These are phyloP conservation scores for Fusarium duplospermum DNA, from an alignment of 2,329 filamentous ascomycete species.

Conservation along the genomic window DNA sequence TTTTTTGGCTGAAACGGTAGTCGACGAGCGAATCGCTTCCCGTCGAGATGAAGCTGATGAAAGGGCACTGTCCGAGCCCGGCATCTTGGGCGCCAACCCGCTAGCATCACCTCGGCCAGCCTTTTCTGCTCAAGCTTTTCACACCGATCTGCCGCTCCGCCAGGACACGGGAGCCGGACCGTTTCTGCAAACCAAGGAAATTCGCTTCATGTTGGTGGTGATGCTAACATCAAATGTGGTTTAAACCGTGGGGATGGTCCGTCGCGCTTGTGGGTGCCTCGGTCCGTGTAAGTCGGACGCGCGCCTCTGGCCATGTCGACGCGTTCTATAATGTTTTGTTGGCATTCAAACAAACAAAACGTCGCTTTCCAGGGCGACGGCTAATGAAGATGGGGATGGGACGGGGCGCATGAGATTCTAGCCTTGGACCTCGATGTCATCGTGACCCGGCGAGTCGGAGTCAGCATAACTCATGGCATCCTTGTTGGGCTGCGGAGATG, in stretches of 20 bases:
- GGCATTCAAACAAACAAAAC: slow-evolving; percentile 28
- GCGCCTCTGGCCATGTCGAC: not conserved
- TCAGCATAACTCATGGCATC: slow-evolving; percentile 23
- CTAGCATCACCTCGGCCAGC: slow-evolving; percentile 11
- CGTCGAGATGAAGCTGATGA: slow-evolving; percentile 8
- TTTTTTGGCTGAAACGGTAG: slow-evolving; percentile 11
- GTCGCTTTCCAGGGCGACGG: slow-evolving; percentile 18
- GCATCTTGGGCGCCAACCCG: slow-evolving; percentile 2
- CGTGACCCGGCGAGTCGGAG: slow-evolving; percentile 28
- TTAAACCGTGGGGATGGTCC: slow-evolving; percentile 8
- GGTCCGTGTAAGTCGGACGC: slow-evolving; percentile 5
- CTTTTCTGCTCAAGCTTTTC: not conserved
- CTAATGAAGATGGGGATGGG: slow-evolving; percentile 30
- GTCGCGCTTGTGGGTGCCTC: slow-evolving; percentile 1
- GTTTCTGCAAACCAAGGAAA: slow-evolving; percentile 2
- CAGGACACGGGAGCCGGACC: slow-evolving; percentile 31
- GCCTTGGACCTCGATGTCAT: slow-evolving; percentile 15
- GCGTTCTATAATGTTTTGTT: slow-evolving; percentile 19
- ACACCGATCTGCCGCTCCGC: slow-evolving; percentile 17
- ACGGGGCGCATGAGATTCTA: not conserved
- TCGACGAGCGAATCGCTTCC: not conserved
- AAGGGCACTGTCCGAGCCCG: slow-evolving; percentile 1
- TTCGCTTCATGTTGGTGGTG: slow-evolving; percentile 1
- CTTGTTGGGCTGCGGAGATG: slow-evolving; percentile 35
- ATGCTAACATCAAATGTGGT: slow-evolving; percentile 14